A percentile compares a stretch with the other conserved stretches of the same genome.
Evolutionary conservation across 2,329 filamentous ascomycete genomes (phyloP).

Genomic region (Botryotinia globosa): DNA sequence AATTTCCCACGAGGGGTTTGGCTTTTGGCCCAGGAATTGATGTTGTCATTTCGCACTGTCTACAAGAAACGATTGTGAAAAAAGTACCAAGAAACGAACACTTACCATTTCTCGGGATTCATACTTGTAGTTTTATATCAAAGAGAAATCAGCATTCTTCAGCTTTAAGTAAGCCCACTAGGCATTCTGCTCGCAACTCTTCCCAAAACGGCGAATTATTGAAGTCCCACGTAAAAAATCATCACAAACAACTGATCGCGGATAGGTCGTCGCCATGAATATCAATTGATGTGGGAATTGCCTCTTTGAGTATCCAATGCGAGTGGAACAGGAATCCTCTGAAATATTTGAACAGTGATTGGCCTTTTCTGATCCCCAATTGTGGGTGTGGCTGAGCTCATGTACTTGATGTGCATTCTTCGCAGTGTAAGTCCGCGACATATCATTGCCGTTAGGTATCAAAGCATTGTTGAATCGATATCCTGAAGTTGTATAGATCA

Average conservation of each 20-base stretch:
- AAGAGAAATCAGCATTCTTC: background rate
- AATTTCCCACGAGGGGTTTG: background rate
- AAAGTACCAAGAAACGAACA: background rate
- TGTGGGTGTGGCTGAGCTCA: background rate
- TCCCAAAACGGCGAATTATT: background rate
- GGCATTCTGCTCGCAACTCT: background rate
- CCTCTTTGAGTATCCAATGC: background rate
- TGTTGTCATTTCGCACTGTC: background rate
- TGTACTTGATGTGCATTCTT: background rate
- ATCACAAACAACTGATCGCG: background rate
- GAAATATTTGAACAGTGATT: background rate
- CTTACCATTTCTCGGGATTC: background rate
- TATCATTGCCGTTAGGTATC: background rate
- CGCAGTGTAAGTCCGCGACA: background rate
- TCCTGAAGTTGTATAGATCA: background rate
- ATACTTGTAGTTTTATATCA: background rate
- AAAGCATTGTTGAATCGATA: background rate
- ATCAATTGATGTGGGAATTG: background rate
- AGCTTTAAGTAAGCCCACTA: background rate
- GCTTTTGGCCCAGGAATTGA: background rate
- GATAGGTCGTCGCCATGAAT: background rate
- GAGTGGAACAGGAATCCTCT: background rate
- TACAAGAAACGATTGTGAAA: background rate
- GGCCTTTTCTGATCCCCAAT: background rate
- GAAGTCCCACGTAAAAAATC: background rate